These are phyloP conservation scores for Helichrysum umbraculigerum DNA, from an alignment of 129 eudicot species.

Conservation along the genomic window DNA sequence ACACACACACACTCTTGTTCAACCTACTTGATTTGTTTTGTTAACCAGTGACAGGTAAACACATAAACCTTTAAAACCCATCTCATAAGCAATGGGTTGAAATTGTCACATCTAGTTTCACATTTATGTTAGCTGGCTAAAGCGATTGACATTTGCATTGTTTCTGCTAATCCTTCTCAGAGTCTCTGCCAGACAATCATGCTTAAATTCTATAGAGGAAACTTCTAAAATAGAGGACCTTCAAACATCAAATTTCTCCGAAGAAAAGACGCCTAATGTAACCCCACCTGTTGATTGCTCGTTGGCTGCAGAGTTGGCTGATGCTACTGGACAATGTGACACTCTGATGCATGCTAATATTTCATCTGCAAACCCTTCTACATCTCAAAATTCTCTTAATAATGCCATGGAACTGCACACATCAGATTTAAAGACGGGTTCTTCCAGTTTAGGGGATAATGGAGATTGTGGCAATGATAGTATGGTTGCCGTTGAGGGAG, in stretches of 20 bases:
- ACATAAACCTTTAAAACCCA: background rate
- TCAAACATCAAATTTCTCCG: conserved; percentile 27
- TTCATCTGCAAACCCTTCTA: conserved; percentile 24
- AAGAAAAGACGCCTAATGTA: conserved; percentile 23
- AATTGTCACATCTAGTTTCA: conserved; percentile 5
- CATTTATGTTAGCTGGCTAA: background rate
- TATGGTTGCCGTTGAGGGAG: conserved; percentile 15
- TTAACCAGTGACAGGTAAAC: background rate
- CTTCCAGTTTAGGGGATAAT: conserved; percentile 29
- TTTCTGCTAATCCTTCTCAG: conserved; percentile 29
- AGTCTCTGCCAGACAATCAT: conserved; percentile 46
- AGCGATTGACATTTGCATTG: conserved; percentile 6
- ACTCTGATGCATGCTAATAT: conserved; percentile 17
- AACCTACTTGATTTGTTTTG: background rate
- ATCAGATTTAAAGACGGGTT: conserved; percentile 36
- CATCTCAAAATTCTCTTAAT: conserved; percentile 31
- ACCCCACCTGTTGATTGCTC: conserved; percentile 34
- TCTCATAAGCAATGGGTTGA: background rate
- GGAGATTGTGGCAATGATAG: conserved; percentile 17
- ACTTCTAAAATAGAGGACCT: conserved; percentile 31
- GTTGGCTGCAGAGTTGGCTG: conserved; percentile 31
- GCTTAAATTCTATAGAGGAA: conserved; percentile 57
- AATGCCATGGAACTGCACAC: conserved; percentile 28
- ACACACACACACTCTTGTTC: background rate
- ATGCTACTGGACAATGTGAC: conserved; percentile 26